Evolutionary conservation across 2,329 filamentous ascomycete genomes (phyloP), one percentile per base, ranked within the genome.

Genomic region (Colletotrichum tamarilloi): DNA sequence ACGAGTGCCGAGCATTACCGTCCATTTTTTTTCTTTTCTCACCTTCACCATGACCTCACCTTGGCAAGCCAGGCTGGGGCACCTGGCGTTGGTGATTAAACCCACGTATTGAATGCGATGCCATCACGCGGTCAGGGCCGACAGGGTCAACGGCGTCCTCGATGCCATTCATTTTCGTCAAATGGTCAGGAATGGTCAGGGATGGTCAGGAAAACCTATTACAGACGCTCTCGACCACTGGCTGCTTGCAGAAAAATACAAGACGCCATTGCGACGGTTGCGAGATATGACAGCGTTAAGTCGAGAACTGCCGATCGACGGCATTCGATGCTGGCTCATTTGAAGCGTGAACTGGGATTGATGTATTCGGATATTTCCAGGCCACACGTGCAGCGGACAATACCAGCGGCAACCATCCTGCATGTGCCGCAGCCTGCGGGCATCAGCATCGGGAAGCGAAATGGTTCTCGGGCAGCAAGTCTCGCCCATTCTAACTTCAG

Each of bases 291-390:
- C 59, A 24, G 59, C 14, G 26, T 32, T 52, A 28, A 53, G 58
- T 24, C 62, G 35, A 63, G 69, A 72, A 64, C 19, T 42, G 57
- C 3, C 35, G n/a, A 42, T 72, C 22, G 58, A 60, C 6, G 56
- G 26, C 32, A 35, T 38, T 42, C 8, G 49, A 67, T 55, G 57
- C 22, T 46, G 32, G 46, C 30, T 60, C 30, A 60, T 60, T 59
- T 67, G 28, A 60, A 28, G 24, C 32, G 38, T 32, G 46, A 53
- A 42, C 52, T 52, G 53, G 69, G 66, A 63, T 69, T 55, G 66
- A 68, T 32, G 60, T 72, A 24, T 46, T 69, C 65, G 69, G 64
- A 59, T 64, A 72, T 59, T 68, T 46, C 63, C 52, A 46, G 53
- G 38, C 49, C 65, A 64, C 26, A 24, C 22, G 58, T 63, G 69